Base-by-base conservation (phyloP, 805 yeast species). In the Ascoidea rubescens region DNA sequence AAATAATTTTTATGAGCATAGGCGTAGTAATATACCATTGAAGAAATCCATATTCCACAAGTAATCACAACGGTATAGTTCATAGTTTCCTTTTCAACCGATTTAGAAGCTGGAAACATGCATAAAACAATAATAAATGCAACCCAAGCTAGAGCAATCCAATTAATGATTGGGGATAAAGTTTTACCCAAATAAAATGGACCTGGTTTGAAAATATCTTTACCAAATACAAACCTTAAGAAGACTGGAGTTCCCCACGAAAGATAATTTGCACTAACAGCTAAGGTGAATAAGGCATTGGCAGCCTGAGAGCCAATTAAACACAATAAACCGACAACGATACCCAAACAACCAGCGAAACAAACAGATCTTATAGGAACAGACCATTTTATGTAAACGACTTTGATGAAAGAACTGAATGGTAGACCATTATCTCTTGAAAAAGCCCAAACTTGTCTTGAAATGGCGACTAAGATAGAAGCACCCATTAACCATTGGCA, bases 351-450 rank as follows among this genome's bases (percentile, higher is more conserved):
- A 12, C 74, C 68, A 8, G 72, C 69, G 45, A 64, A 66, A 28
- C 72, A 62, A 47, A 82, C 75, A 1, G 91, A 88, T 58, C 81
- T 72, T 31, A 81, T 64, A 14, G 93, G 93, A 33, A 81, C 84
- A n/a, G 74, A 70, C 44, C 76, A 66, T 53, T 63, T 72, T 51
- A 74, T 70, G 59, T 83, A 70, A 47, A 84, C 85, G 47, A 68
- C 74, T 57, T 80, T 78, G 55, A 84, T 72, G 60, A 69, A 69
- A 47, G 70, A 64, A 12, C 82, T 72, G 56, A 81, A 68, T 6
- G 90, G 90, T 53, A 84, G 70, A 37, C 87, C 87, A 55, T 80
- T 81, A 64, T 83, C 90, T 68, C 90, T 75, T 31, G 86, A 82
- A 66, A 81, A 81, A 3, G 87, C 86, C 79, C 84, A 82, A 52